A percentile compares a stretch with the other conserved stretches of the same genome.
Conservation (phyloP, 2,329 filamentous ascomycete genomes). For the Arthrobotrys iridis region DNA sequence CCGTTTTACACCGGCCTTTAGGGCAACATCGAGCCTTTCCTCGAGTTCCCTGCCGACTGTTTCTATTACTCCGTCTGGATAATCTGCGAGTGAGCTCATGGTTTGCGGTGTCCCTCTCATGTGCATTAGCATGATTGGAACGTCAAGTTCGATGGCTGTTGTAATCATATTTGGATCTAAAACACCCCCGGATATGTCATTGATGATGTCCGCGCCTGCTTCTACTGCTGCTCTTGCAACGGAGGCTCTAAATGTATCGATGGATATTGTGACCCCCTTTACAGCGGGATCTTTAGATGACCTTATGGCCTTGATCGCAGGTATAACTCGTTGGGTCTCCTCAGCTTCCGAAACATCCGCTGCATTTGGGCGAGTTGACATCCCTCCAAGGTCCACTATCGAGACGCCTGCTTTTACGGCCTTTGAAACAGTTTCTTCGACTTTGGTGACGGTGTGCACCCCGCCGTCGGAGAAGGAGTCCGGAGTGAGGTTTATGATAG, state of each 20-base stretch:
- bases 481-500: conserved; percentile 91
- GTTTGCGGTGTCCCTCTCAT: conserved; percentile 88
- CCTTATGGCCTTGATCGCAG: conserved; percentile 79
- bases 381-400: conserved; percentile 91
- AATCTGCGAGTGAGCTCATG: conserved; percentile 76
- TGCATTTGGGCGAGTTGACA: conserved; percentile 85
- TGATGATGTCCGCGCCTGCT: conserved; percentile 89
- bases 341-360: conserved; percentile 75
- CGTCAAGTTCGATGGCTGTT: conserved; percentile 79
- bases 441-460: conserved; percentile 65
- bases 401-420: conserved; percentile 77
- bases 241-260: conserved; percentile 89
- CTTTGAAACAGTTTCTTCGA: conserved; percentile 69
- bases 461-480: conserved; percentile 98
- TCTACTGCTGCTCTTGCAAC: conserved; percentile 80
- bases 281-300: conserved; percentile 70
- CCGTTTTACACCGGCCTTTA: conserved; percentile 81
- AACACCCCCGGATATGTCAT: conserved; percentile 86
- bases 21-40: conserved; percentile 75
- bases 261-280: conserved; percentile 65
- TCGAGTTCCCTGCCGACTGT: conserved; percentile 74
- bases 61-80: conserved; percentile 73
- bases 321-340: conserved; percentile 80
- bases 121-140: conserved; percentile 87
- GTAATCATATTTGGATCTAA: conserved; percentile 84